Base-by-base conservation (phyloP, 352 stramenopile species). In the Phytophthora brassicae region DNA sequence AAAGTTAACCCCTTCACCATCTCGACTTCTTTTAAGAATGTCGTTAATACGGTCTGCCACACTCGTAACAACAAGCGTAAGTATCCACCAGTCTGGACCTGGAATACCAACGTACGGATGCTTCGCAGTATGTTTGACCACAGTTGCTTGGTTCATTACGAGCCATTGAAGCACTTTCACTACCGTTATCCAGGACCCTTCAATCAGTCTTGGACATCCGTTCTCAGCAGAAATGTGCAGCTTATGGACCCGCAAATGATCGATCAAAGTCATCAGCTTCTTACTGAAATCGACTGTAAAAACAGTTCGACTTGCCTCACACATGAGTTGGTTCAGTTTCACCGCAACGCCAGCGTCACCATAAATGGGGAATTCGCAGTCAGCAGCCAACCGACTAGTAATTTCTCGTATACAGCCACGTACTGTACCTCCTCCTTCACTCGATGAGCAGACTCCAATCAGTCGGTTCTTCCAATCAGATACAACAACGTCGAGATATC, bases 241-340 rank as follows among this genome's bases (percentile, higher is more conserved):
- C n/a, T 38, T 26, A 9, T 69, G 52, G 12, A 45, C 47, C 9
- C 54, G 48, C 43, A 72, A 56, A 39, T 26, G 42, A 20, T 48
- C 50, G 6, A 65, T 41, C 46, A 70, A 13, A 26, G 16, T 28
- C n/a, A 64, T 43, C 26, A 72, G 49, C 3, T 39, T 68, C 23
- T 47, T 56, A 14, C 45, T 56, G 33, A 72, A 69, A 0, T 59
- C 46, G 22, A 20, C 23, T 16, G 46, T 68, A 12, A 72, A 19
- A 6, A 70, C 45, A 9, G 24, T 42, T 4, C 26, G 50, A 38
- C 66, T 70, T 19, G 49, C 54, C 11, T 72, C 47, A 1, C 56
- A 31, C 24, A 72, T 60, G 9, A 67, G 44, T 14, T 63, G 50
- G 23, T 66, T 61, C 4, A 75, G 54, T 44, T 72, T 69, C 14